A percentile compares a stretch with the other conserved stretches of the same genome.
These are phyloP conservation scores for Spergularia marina DNA, from an alignment of 148 eudicot genomes.

Conservation along the genomic window DNA sequence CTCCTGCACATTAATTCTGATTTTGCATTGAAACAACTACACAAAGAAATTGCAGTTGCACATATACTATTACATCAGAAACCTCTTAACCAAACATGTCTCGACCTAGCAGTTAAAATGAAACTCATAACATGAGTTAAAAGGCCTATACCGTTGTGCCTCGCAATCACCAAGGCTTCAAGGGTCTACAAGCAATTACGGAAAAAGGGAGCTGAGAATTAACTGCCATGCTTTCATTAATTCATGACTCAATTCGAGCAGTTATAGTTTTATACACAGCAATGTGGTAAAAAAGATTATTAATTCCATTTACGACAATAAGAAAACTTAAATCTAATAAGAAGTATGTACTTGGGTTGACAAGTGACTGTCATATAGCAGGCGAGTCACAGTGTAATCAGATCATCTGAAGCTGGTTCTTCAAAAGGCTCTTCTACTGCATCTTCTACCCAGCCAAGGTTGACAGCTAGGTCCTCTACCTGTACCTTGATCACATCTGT, in stretches of 20 bases:
- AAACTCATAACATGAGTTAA: not conserved
- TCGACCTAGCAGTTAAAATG: not conserved
- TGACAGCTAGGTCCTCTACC: conserved; percentile 75
- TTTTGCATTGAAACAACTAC: not conserved
- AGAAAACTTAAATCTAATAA: conserved; percentile 8
- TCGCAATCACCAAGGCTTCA: not conserved
- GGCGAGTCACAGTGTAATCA: conserved; percentile 29
- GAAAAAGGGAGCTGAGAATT: not conserved
- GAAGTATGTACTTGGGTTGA: conserved; percentile 28
- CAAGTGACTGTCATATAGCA: not conserved
- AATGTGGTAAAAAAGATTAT: conserved; percentile 10
- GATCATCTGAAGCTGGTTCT: conserved; percentile 27
- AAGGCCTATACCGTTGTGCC: not conserved
- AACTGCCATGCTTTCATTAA: conserved; percentile 16
- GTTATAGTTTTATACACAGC: not conserved
- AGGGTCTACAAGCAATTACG: not conserved
- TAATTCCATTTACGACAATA: conserved; percentile 9
- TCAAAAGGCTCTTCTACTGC: conserved; percentile 28
- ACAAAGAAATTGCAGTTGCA: not conserved
- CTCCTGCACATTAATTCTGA: conserved; percentile 7
- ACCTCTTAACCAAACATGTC: conserved; percentile 5
- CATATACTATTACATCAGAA: not conserved
- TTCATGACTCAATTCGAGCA: conserved; percentile 3
- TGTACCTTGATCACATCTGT: conserved; percentile 85
- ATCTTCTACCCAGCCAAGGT: conserved; percentile 58